Evolutionary conservation across 306 rosid species (phyloP).

Genomic region (Astragalus glycyphyllos): DNA sequence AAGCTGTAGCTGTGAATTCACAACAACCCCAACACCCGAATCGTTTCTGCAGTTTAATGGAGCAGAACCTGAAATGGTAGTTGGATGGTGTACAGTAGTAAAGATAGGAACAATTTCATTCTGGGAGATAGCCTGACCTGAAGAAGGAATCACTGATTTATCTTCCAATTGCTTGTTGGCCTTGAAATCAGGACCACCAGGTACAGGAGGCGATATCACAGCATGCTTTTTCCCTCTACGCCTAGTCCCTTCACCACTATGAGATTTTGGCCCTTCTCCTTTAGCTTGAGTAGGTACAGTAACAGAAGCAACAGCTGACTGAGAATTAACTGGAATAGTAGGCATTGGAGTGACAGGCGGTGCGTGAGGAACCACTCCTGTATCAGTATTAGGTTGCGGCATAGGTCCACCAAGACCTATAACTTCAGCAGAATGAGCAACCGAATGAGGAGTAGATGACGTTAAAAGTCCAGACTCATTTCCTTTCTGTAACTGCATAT

Average conservation of each 20-base stretch:
- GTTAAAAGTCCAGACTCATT: conserved; percentile 48
- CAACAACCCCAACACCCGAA: conserved; percentile 49
- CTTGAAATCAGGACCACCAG: conserved; percentile 61
- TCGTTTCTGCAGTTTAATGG: conserved; percentile 52
- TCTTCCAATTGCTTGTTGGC: conserved; percentile 56
- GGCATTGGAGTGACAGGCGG: conserved; percentile 50
- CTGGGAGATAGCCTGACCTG: conserved; percentile 52
- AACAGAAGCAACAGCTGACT: conserved; percentile 46
- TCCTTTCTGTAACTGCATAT: conserved; percentile 56
- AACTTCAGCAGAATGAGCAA: conserved; percentile 47
- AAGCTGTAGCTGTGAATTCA: conserved; percentile 56
- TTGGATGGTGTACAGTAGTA: conserved; percentile 49
- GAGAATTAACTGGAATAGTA: conserved; percentile 50
- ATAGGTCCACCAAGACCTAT: conserved; percentile 46
- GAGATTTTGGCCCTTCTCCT: conserved; percentile 75
- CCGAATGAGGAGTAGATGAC: conserved; percentile 51
- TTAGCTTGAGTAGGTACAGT: conserved; percentile 60
- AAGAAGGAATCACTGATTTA: conserved; percentile 50
- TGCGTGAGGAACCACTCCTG: conserved; percentile 50
- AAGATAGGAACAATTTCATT: conserved; percentile 49
- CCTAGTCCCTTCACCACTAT: conserved; percentile 61
- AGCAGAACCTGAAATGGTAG: conserved; percentile 52
- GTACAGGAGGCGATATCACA: conserved; percentile 48
- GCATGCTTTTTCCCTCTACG: conserved; percentile 87
- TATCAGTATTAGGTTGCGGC: conserved; percentile 47